phyloP scores from a whole-genome alignment of 257 asterid genomes.

The Paraleonurus japonicus region DNA sequence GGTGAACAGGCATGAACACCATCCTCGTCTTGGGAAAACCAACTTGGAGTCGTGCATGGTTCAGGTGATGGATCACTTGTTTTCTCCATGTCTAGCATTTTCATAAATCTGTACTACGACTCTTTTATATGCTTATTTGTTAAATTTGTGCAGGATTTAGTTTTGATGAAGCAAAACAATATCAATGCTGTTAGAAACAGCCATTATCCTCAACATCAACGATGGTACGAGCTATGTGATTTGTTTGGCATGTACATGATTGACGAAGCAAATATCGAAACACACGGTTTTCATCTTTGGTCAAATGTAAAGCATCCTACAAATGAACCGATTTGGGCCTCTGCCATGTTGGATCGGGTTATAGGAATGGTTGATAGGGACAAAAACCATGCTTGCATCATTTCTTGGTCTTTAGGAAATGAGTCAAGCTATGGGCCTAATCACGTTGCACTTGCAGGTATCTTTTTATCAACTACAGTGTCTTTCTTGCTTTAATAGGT shows the following conservation, averaged over 20 bases:
- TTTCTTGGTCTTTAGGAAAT: conserved; percentile 95
- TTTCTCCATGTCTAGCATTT: conserved; percentile 16
- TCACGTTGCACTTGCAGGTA: conserved; percentile 94
- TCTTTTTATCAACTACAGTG: neutral
- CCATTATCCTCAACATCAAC: conserved; percentile 92
- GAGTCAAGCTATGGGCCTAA: conserved; percentile 96
- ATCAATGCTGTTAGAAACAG: conserved; percentile 95
- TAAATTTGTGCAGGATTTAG: conserved; percentile 65
- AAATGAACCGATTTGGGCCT: conserved; percentile 74
- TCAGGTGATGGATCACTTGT: conserved; percentile 51
- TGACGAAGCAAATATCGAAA: conserved; percentile 98
- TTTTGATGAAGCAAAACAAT: conserved; percentile 89
- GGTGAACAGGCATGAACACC: conserved; percentile 97
- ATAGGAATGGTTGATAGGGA: conserved; percentile 98
- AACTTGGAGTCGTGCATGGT: conserved; percentile 95
- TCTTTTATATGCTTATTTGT: neutral
- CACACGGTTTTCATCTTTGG: conserved; percentile 86
- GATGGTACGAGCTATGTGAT: conserved; percentile 98
- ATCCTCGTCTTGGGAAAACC: conserved; percentile 96
- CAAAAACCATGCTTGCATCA: conserved; percentile 89
- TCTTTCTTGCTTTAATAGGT: neutral
- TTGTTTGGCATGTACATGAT: conserved; percentile 99
- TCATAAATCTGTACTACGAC: neutral
- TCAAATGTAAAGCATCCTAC: conserved; percentile 75
- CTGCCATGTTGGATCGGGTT: conserved; percentile 91